Evolutionary conservation across 2,329 filamentous ascomycete genomes (phyloP), one percentile per base, ranked within the genome.

Genomic region (Colletotrichum endophyticum): DNA sequence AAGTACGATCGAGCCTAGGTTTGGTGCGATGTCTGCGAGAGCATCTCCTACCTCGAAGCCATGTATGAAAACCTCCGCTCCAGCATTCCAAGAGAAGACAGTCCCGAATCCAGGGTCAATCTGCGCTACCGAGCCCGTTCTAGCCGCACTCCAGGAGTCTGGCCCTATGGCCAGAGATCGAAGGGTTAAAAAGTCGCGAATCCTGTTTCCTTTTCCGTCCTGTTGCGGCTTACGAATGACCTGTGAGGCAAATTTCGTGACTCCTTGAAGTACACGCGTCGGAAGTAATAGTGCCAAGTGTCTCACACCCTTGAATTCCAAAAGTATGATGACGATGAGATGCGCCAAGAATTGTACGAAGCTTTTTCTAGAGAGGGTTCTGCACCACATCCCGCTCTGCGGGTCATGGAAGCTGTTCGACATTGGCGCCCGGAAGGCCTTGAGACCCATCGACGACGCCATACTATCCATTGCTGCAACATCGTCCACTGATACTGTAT

Each of bases 111-210:
- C 19, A 53, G 44, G 44, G 44, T 13, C 44, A 53, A 53, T 53
- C 44, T 13, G 44, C 44, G 36, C 16, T 0, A 44, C 36, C 16
- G 36, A 44, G 36, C 36, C 36, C 16, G 36, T 44, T 3, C 11
- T 3, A 19, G 8, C 9, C 19, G 0, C 9, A 22, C 22, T n/a
- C 3, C n/a, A 4, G 6, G n/a, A 1, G 11, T 13, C 12, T 13
- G 11, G 0, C 44, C 44, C 11, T 11, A 53, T 22, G 44, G 44
- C 4, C 8, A 53, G 44, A 53, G n/a, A 53, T 13, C 12, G n/a
- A 4, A 53, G 44, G 44, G 44, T 53, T 5, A 22, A 22, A 0
- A 53, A 13, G 1, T 53, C 11, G n/a, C n/a, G 6, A 13, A 22
- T 53, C n/a, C n/a, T 53, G 44, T 1, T 22, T 53, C 12, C n/a